A percentile compares a stretch with the other conserved stretches of the same genome.
phyloP scores from a whole-genome alignment of 2,329 filamentous ascomycete genomes.

The Ophiognomonia clavigignenti-juglandacearum region DNA sequence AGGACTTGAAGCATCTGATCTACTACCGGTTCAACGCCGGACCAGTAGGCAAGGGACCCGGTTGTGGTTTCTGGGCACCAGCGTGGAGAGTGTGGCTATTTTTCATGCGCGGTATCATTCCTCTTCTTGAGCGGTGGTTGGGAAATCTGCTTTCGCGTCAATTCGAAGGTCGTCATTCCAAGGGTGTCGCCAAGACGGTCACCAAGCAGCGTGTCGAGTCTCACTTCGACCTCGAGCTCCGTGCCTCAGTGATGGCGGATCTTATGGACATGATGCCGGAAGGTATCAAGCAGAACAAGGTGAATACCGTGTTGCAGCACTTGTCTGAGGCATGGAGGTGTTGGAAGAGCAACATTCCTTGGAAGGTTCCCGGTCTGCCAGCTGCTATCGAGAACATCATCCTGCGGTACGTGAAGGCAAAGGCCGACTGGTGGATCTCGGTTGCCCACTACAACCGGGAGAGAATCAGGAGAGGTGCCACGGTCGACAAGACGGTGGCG shows the following conservation, averaged over 20 bases:
- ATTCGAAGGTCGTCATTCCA: slow-evolving; percentile 97
- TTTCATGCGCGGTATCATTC: slow-evolving; percentile 98
- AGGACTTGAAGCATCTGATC: slow-evolving; percentile 97
- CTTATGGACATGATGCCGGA: slow-evolving; percentile 99
- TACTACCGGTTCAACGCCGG: slow-evolving; percentile 99
- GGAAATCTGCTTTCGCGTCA: slow-evolving; percentile 95
- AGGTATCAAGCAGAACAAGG: slow-evolving; percentile 98
- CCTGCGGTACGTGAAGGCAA: slow-evolving; percentile 95
- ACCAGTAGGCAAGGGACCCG: slow-evolving; percentile 92
- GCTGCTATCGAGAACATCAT: slow-evolving; percentile 99
- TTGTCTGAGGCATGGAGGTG: slow-evolving; percentile 97
- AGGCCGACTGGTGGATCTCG: slow-evolving; percentile 99
- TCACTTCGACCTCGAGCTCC: slow-evolving; percentile 94
- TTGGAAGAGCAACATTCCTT: slow-evolving; percentile 99
- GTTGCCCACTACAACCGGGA: slow-evolving; percentile 99
- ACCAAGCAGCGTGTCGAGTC: slow-evolving; percentile 99
- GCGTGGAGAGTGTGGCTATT: slow-evolving; percentile 99
- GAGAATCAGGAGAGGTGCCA: slow-evolving; percentile 91
- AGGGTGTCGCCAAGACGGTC: slow-evolving; percentile 97
- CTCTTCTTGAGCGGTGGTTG: slow-evolving; percentile 92
- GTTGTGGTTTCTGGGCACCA: slow-evolving; percentile 98
- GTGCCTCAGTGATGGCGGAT: slow-evolving; percentile 97
- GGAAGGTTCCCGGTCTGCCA: slow-evolving; percentile 95
- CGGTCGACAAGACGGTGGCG: slow-evolving; percentile 97
- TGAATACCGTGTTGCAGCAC: slow-evolving; percentile 96